Base-by-base conservation (phyloP, 441 rosid genomes). In the Arabidopsis hybrid region DNA sequence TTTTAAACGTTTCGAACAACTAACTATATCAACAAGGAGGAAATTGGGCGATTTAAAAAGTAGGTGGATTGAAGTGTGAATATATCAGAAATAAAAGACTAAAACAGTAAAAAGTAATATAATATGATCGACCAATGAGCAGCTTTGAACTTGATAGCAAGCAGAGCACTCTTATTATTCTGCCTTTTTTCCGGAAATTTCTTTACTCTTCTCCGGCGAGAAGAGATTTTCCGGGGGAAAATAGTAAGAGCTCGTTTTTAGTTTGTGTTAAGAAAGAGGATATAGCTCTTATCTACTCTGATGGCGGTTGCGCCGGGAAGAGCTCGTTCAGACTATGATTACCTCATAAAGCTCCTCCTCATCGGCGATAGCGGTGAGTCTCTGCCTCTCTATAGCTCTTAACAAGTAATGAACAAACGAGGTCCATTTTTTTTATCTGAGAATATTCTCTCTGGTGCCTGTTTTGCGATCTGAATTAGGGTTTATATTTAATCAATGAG, bases 301-400 rank as follows among this genome's bases (percentile, higher is more conserved):
- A 78, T 78, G 81, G 81, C 78, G 6, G 81, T 56, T 47, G 73
- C 81, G 32, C 75, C 81, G 36, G 62, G 64, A 31, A 78, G 81
- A 78, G 81, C 81, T 68, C 81, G 81, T 57, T 64, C 81, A 14
- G 81, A 78, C 60, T 78, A 78, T 56, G 81, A 78, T 62, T 78
- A 73, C 78, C 78, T 78, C 65, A 63, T 78, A 67, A 78, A 78
- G 71, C 78, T 78, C 39, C 81, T 78, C 64, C 81, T 78, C 66
- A 78, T 78, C 67, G 81, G 81, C 56, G 81, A 78, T 68, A 78
- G 81, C 56, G 81, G 81, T 68, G 57, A 36, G 14, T 62, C 12
- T 61, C 56, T 55, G 0, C 12, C 1, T 29, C 16, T 42, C 17
- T 61, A n/a, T n/a, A 1, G 21, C 11, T 57, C 16, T 35, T 35